Percentiles rank a stretch among this genome's conserved stretches.
Conservation (phyloP, 2,329 filamentous ascomycete genomes). For the Claviceps sorghi region DNA sequence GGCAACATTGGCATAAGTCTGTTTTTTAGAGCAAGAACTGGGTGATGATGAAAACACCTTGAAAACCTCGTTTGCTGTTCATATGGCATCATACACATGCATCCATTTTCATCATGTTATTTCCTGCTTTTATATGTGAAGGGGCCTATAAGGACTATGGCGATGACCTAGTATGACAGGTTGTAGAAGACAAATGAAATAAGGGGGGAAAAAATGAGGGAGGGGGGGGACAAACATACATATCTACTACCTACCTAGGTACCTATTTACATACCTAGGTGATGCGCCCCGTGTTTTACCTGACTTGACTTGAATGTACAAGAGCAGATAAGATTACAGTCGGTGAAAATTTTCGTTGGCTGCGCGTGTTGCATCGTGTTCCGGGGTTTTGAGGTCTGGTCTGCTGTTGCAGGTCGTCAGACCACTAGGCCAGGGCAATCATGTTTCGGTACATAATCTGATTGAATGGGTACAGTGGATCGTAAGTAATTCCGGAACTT, state of each 20-base stretch:
- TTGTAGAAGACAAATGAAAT: background rate
- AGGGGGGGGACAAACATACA: no score
- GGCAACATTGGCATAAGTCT: conserved; percentile 5
- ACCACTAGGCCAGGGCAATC: no score
- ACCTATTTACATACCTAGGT: background rate
- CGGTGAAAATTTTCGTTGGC: no score
- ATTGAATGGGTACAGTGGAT: no score
- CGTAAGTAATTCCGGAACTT: no score
- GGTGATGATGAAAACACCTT: background rate
- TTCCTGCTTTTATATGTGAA: background rate
- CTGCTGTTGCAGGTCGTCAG: no score
- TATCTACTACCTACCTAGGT: background rate
- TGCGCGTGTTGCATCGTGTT: background rate
- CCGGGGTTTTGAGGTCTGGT: no score
- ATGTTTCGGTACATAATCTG: no score
- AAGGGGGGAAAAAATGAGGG: no score
- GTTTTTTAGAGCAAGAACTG: conserved; percentile 2
- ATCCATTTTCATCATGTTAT: background rate
- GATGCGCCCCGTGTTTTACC: background rate
- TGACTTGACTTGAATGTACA: background rate
- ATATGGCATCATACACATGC: background rate
- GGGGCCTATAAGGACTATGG: background rate
- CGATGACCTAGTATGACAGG: no score
- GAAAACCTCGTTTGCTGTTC: background rate
- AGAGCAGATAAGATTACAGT: background rate